phyloP scores from a whole-genome alignment of 495 filamentous ascomycete species.

The Pseudotulostoma volvatum region DNA sequence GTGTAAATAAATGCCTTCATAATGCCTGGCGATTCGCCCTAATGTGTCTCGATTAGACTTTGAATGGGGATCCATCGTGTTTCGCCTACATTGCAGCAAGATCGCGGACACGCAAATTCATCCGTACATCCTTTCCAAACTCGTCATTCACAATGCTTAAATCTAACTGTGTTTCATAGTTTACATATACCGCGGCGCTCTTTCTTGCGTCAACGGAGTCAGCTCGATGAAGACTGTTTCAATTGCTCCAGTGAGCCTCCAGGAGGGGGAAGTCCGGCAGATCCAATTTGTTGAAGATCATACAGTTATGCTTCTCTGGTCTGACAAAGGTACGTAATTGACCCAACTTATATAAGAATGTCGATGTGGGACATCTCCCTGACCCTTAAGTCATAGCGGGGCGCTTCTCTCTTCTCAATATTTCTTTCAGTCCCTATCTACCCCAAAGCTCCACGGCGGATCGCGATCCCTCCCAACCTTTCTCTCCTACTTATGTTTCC shows the following conservation, averaged over 20 bases:
- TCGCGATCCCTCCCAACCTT: slow-evolving; percentile 6
- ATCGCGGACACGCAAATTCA: slow-evolving; percentile 15
- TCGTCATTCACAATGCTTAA: neutral
- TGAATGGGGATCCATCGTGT: slow-evolving; percentile 14
- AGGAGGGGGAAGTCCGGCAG: slow-evolving; percentile 31
- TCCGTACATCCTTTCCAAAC: slow-evolving; percentile 14
- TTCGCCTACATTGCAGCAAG: slow-evolving; percentile 24
- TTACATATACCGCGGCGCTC: slow-evolving; percentile 30
- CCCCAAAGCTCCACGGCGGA: slow-evolving; percentile 7
- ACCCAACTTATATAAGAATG: too few relatives aligned
- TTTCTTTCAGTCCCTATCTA: slow-evolving; percentile 18
- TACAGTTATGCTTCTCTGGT: slow-evolving; percentile 34
- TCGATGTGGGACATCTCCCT: neutral
- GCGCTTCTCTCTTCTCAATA: slow-evolving; percentile 21
- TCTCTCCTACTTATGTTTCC: slow-evolving; percentile 2
- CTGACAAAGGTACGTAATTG: slow-evolving; percentile 22
- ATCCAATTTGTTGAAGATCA: slow-evolving; percentile 40
- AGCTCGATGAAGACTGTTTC: slow-evolving; percentile 32
- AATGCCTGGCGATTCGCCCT: too few relatives aligned
- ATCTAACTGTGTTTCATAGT: slow-evolving; percentile 17
- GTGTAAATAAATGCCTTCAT: too few relatives aligned
- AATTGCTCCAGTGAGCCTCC: slow-evolving; percentile 24
- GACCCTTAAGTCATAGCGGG: too few relatives aligned
- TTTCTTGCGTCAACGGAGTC: slow-evolving; percentile 37
- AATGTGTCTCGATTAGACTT: too few relatives aligned